These are phyloP conservation scores for Rhizopogon sp. DNA, from an alignment of 768 basidiomycete genomes.

Conservation along the genomic window DNA sequence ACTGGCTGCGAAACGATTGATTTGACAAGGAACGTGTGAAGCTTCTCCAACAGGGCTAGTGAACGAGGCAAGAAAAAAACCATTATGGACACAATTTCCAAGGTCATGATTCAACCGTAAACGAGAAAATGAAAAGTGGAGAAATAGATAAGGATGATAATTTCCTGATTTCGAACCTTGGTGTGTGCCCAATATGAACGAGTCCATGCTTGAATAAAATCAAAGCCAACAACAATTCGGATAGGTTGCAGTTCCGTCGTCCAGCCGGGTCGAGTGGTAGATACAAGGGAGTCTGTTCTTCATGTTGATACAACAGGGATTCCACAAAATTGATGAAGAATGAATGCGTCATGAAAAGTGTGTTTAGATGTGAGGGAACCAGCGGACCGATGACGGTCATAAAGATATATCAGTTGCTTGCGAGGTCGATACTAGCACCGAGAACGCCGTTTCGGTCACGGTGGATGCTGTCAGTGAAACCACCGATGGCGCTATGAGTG, in stretches of 20 bases:
- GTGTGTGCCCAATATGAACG: constrained; percentile 6
- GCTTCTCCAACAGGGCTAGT: not conserved
- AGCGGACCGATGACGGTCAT: constrained; percentile 6
- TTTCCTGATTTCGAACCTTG: not conserved
- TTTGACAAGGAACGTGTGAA: not conserved
- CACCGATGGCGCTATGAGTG: constrained; percentile 4
- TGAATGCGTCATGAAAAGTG: constrained; percentile 18
- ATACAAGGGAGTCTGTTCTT: constrained; percentile 26
- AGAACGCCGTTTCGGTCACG: constrained; percentile 22
- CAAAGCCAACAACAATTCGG: constrained; percentile 19
- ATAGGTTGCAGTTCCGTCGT: constrained; percentile 23
- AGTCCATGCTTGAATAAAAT: constrained; percentile 20
- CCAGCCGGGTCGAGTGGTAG: constrained; percentile 23
- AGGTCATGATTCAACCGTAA: not conserved
- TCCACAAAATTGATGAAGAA: constrained; percentile 15
- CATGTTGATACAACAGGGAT: constrained; percentile 25
- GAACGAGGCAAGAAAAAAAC: not conserved
- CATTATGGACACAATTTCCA: not conserved
- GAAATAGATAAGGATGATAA: constrained; percentile 6
- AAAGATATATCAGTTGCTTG: constrained; percentile 16
- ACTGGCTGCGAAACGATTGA: not conserved
- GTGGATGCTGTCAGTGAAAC: constrained; percentile 17
- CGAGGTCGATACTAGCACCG: constrained; percentile 27
- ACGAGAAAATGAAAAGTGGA: not conserved
- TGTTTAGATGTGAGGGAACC: constrained; percentile 6